A percentile compares a stretch with the other conserved stretches of the same genome.
Evolutionary conservation across 805 yeast genomes (phyloP).

Genomic region (Starmerella gropengiesseri): DNA sequence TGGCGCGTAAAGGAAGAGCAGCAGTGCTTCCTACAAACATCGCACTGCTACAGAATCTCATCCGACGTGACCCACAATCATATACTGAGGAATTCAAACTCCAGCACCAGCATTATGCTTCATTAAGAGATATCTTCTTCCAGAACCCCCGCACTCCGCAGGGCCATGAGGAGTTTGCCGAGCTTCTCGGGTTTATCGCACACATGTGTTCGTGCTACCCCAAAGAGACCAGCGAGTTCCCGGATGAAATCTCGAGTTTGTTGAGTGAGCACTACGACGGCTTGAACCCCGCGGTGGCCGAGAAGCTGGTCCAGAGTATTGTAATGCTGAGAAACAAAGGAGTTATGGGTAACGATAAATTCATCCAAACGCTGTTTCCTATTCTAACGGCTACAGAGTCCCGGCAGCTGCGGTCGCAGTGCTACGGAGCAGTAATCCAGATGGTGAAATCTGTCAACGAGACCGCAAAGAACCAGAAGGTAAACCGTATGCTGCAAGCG

Average conservation of each 20-base stretch:
- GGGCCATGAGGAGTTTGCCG: constrained; percentile 60
- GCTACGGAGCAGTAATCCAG: constrained; percentile 67
- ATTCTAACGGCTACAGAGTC: constrained; percentile 58
- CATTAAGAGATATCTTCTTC: constrained; percentile 76
- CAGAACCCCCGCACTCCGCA: constrained; percentile 54
- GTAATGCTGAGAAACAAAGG: constrained; percentile 84
- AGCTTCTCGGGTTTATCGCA: constrained; percentile 77
- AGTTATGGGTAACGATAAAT: constrained; percentile 62
- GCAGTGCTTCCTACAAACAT: constrained; percentile 88
- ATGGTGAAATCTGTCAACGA: constrained; percentile 73
- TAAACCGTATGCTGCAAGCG: constrained; percentile 86
- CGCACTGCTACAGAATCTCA: constrained; percentile 80
- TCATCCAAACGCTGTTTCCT: constrained; percentile 84
- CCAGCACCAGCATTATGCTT: constrained; percentile 86
- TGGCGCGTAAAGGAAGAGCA: constrained; percentile 85
- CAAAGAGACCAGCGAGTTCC: constrained; percentile 73
- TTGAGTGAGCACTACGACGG: constrained; percentile 67
- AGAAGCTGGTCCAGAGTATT: constrained; percentile 79
- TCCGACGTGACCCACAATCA: constrained; percentile 87
- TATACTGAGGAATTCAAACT: constrained; percentile 88
- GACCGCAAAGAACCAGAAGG: constrained; percentile 79
- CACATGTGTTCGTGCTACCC: constrained; percentile 90
- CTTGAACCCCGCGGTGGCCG: constrained; percentile 74
- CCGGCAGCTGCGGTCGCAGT: constrained; percentile 69
- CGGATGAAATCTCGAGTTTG: constrained; percentile 63